phyloP scores from a whole-genome alignment of 2,329 filamentous ascomycete species.

The Diaporthe sp. region DNA sequence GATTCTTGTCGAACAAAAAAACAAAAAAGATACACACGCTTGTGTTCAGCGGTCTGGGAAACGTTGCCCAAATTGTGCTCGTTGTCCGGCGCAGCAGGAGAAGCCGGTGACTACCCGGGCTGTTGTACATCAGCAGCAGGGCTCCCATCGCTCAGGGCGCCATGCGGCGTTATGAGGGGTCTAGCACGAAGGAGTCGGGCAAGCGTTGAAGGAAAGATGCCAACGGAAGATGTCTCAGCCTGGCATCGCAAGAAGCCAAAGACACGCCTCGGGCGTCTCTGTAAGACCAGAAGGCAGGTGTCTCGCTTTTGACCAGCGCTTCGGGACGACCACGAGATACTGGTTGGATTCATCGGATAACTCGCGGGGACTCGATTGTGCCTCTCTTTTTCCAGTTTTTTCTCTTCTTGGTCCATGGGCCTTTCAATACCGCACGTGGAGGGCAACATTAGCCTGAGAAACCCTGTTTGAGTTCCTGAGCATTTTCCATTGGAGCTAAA shows the following conservation, averaged over 20 bases:
- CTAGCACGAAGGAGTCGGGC: not conserved
- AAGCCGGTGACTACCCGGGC: not conserved
- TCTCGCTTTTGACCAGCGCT: constrained; percentile 7
- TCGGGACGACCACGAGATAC: not conserved
- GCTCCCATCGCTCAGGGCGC: not conserved
- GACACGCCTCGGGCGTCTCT: not conserved
- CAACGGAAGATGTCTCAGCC: constrained; percentile 28
- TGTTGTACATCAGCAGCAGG: not conserved
- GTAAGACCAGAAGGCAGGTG: not conserved
- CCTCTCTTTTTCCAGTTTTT: not conserved
- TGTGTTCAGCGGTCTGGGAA: not conserved
- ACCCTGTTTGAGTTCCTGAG: not conserved
- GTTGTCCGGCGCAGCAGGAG: not conserved
- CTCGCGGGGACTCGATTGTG: too few relatives aligned
- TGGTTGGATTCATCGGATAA: not conserved
- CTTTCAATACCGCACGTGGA: not conserved
- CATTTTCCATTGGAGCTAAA: not conserved
- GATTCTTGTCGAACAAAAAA: not conserved
- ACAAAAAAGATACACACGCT: not conserved
- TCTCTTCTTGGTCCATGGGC: too few relatives aligned
- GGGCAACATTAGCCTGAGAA: constrained; percentile 18
- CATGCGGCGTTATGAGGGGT: not conserved
- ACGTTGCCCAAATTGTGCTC: not conserved
- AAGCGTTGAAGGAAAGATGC: not conserved
- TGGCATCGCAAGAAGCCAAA: constrained; percentile 16